Evolutionary conservation across 495 filamentous ascomycete genomes (phyloP), one percentile per base, ranked within the genome.

Genomic region (Poronia punctata): DNA sequence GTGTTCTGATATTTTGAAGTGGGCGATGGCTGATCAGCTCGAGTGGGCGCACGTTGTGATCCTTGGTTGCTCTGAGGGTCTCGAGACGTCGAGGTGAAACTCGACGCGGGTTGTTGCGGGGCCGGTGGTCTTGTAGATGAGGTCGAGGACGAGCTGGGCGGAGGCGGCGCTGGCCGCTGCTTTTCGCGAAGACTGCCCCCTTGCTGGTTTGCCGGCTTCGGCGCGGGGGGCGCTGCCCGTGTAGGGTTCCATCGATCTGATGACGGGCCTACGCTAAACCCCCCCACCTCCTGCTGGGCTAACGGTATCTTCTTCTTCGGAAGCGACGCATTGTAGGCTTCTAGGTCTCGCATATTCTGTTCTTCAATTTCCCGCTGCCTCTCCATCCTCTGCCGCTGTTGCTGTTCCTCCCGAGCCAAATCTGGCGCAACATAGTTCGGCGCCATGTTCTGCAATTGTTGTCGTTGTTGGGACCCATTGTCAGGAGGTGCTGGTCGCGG

Each of bases 201-300:
- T 46, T 71, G 71, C 29, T 66, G 72, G 38, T 63, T 53, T 37
- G 56, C 52, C 7, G 66, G 36, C 41, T 74, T 75, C 5, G 83
- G 81, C 1, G 78, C 72, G 10, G 75, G 68, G 7, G 79, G 81
- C 7, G 80, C 73, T 10, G 79, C 73, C 48, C 88, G 74, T 43
- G 75, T 82, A 4, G 90, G 87, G 50, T 95, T 95, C 56, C 89
- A 96, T 36, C 88, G 78, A 41, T 78, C 74, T 31, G 67, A 62
- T 17, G 66, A 50, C 20, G 70, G 59, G 25, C 77, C 47, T 14
- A 72, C 61, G 29, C 78, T 74, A 49, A 82, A 84, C 9, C 83
- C 81, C 44, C 82, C 83, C 49, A 90, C 61, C 61, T 95, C 88
- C 60, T 95, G 88, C 53, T 95, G 83, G n/a, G 86, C 88, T 21